Evolutionary conservation across 768 basidiomycete genomes (phyloP).

Genomic region (Amylocystis lapponica): DNA sequence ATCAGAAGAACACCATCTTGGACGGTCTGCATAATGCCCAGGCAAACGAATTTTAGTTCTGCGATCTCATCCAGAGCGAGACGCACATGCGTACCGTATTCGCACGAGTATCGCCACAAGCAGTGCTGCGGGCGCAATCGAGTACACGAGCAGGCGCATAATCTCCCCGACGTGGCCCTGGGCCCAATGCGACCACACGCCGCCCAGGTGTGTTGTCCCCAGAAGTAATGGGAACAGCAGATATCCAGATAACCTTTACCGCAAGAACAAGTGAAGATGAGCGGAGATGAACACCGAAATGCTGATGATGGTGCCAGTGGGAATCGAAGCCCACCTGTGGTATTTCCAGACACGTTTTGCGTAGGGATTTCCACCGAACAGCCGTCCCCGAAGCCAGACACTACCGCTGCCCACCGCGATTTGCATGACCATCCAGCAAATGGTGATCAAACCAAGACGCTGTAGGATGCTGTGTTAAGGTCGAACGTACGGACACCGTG

Average conservation of each 20-base stretch:
- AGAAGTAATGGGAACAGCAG: slow-evolving; percentile 55
- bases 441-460: slow-evolving; percentile 60
- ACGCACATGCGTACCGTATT: slow-evolving; percentile 32
- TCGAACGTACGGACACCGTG: neutral
- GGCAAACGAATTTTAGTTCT: no score
- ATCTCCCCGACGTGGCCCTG: slow-evolving; percentile 28
- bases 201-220: slow-evolving; percentile 62
- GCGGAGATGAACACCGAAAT: no score
- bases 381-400: slow-evolving; percentile 67
- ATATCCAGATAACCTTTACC: slow-evolving; percentile 64
- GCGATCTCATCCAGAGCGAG: no score
- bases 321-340: slow-evolving; percentile 48
- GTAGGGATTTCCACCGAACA: slow-evolving; percentile 65
- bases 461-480: slow-evolving; percentile 19
- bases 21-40: no score
- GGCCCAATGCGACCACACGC: slow-evolving; percentile 63
- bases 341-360: slow-evolving; percentile 82
- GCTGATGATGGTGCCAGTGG: neutral
- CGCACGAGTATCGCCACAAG: slow-evolving; percentile 41
- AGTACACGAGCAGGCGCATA: slow-evolving; percentile 46
- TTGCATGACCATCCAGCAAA: slow-evolving; percentile 60
- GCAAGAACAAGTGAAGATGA: slow-evolving; percentile 1
- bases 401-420: slow-evolving; percentile 62
- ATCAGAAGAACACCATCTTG: no score
- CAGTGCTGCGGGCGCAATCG: slow-evolving; percentile 46